These are phyloP conservation scores for Ceratorhiza oryzae-sativae DNA, from an alignment of 1,284 basidiomycete species.

Conservation along the genomic window DNA sequence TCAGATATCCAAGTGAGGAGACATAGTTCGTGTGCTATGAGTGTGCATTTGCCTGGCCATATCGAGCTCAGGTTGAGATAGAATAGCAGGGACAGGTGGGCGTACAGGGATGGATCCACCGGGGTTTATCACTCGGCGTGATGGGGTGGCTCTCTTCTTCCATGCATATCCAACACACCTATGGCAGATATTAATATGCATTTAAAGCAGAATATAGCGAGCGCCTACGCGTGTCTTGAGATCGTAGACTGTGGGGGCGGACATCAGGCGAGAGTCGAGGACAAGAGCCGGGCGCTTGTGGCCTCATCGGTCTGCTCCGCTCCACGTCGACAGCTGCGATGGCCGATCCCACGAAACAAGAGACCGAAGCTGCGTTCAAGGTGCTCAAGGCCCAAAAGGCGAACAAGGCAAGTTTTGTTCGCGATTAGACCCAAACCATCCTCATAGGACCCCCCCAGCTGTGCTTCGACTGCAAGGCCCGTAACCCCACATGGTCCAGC, in stretches of 20 bases:
- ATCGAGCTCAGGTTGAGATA: too few relatives aligned
- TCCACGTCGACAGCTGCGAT: conserved; percentile 38
- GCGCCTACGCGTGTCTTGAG: conserved; percentile 24
- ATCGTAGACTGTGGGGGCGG: conserved; percentile 30
- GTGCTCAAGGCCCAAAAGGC: conserved; percentile 81
- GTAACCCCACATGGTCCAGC: conserved; percentile 98
- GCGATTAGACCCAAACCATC: too few relatives aligned
- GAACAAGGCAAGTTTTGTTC: conserved; percentile 85
- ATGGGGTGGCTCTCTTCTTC: conserved; percentile 38
- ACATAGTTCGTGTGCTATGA: conserved; percentile 30
- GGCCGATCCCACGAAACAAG: conserved; percentile 59
- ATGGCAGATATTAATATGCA: not conserved
- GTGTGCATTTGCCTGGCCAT: conserved; percentile 37
- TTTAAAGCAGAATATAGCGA: not conserved
- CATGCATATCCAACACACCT: conserved; percentile 39
- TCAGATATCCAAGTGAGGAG: conserved; percentile 39
- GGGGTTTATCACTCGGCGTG: conserved; percentile 34
- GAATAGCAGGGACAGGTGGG: not conserved
- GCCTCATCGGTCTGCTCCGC: not conserved
- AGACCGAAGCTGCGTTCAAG: conserved; percentile 80
- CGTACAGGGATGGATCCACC: conserved; percentile 36
- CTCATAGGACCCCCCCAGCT: too few relatives aligned
- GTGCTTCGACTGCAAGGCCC: conserved; percentile 96
- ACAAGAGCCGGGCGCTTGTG: conserved; percentile 16
- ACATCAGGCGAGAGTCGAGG: not conserved